phyloP scores from a whole-genome alignment of 1,284 basidiomycete species.

The Boletus nobilissimus region DNA sequence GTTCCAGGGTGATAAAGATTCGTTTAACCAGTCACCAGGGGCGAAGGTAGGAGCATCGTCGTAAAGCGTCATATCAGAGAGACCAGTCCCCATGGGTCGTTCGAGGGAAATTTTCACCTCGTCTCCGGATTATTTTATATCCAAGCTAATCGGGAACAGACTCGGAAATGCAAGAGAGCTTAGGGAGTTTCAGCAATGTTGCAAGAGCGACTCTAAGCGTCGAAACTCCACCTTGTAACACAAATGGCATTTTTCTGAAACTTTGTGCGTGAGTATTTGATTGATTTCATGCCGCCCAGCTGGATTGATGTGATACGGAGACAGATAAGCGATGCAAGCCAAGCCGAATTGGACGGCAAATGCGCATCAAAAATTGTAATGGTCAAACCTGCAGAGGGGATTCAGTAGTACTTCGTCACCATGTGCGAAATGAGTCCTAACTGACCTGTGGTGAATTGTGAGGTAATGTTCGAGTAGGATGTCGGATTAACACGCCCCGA shows the following conservation, averaged over 20 bases:
- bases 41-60: too few relatives aligned
- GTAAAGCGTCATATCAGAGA: neutral
- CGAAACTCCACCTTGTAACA: neutral
- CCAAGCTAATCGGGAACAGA: neutral
- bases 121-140: neutral
- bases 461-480: neutral
- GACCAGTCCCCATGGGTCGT: neutral
- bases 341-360: neutral
- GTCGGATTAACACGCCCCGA: neutral
- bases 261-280: neutral
- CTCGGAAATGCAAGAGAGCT: neutral
- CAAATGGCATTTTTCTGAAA: slow-evolving; percentile 3
- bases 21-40: neutral
- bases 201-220: neutral
- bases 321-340: neutral
- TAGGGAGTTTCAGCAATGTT: neutral
- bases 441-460: neutral
- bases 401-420: neutral
- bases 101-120: neutral
- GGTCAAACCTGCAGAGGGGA: too few relatives aligned
- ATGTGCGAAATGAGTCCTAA: neutral
- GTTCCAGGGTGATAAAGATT: too few relatives aligned
- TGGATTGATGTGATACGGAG: neutral
- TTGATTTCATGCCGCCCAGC: neutral
- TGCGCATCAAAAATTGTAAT: neutral